Evolutionary conservation across 2,329 filamentous ascomycete genomes (phyloP), one percentile per base, ranked within the genome.

Genomic region (Pseudogymnoascus sp.): DNA sequence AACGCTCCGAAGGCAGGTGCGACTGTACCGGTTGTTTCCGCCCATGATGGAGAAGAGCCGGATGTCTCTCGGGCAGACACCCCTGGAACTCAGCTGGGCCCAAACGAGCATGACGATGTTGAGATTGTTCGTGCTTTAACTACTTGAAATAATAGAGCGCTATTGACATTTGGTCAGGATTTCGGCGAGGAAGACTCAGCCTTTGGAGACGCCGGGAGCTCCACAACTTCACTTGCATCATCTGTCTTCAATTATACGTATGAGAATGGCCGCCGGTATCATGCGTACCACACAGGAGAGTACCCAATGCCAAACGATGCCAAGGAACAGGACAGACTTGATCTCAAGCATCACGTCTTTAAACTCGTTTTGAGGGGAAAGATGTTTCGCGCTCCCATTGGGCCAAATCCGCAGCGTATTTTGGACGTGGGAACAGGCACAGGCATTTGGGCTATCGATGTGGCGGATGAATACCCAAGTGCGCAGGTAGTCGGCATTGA

Each of bases 401-500:
- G 67, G 8, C 37, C 64, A 4, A 66, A 65, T 15, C 41, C 41
- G 14, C 67, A 72, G 57, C 67, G 65, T 35, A 47, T 47, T 7
- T 47, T 47, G 22, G 41, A 47, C 41, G 68, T 25, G 22, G 22
- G 22, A 3, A 25, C 22, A 25, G 22, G 22, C 22, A 25, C 22
- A 25, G 22, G 22, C 75, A 71, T 74, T 30, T 76, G 75, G 74
- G 70, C 73, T 12, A 73, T 76, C 18, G 66, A 67, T 25, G 58
- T 65, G 15, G 66, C 65, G 8, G 62, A 66, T 39, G 57, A 66
- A 25, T 67, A 62, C 47, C 67, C 67, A 15, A 62, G 64, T 2
- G 60, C 68, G 5, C 57, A 35, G 14, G 64, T 69, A 2, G 64
- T 62, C 11, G 68, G 68, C 5, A 67, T 63, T 18, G 68, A 70